Evolutionary conservation across 2,329 filamentous ascomycete species (phyloP).

Genomic region (Sporothrix dimorphospora): DNA sequence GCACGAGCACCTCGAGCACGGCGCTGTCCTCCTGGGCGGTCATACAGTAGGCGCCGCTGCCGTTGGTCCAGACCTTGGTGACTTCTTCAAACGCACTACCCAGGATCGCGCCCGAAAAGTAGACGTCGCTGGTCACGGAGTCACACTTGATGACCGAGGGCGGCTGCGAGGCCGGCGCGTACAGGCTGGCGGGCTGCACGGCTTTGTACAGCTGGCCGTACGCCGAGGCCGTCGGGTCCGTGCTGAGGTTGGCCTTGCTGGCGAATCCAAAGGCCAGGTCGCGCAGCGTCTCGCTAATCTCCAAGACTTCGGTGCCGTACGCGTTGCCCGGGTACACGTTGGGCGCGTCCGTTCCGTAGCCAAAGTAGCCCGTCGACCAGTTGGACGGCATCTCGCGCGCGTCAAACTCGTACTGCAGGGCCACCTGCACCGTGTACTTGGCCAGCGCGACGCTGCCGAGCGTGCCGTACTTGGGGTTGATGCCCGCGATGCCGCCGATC

Average conservation of each 20-base stretch:
- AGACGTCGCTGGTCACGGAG: conserved; percentile 71
- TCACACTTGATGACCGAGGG: conserved; percentile 68
- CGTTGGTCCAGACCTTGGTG: conserved; percentile 67
- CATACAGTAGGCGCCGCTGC: conserved; percentile 68
- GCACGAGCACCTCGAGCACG: conserved; percentile 65
- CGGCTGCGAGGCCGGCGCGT: conserved; percentile 47
- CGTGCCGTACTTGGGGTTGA: conserved; percentile 69
- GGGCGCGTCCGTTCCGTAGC: conserved; percentile 61
- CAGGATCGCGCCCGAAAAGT: conserved; percentile 66
- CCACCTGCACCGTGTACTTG: conserved; percentile 72
- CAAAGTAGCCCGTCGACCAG: conserved; percentile 70
- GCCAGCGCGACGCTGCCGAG: conserved; percentile 69
- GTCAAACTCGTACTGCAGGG: conserved; percentile 76
- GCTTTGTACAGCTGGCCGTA: conserved; percentile 60
- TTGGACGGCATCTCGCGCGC: conserved; percentile 66
- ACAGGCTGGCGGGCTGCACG: conserved; percentile 41
- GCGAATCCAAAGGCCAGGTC: conserved; percentile 57
- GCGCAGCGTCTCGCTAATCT: conserved; percentile 63
- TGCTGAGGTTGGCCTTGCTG: conserved; percentile 54
- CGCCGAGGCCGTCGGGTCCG: conserved; percentile 50
- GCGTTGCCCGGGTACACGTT: conserved; percentile 59
- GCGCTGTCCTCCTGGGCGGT: conserved; percentile 76
- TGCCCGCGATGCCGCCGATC: conserved; percentile 72
- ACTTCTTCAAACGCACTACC: conserved; percentile 67
- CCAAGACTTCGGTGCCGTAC: conserved; percentile 72